A percentile compares a stretch with the other conserved stretches of the same genome.
Evolutionary conservation across 768 basidiomycete genomes (phyloP).

Genomic region (Brasilioporus rufonigricans): DNA sequence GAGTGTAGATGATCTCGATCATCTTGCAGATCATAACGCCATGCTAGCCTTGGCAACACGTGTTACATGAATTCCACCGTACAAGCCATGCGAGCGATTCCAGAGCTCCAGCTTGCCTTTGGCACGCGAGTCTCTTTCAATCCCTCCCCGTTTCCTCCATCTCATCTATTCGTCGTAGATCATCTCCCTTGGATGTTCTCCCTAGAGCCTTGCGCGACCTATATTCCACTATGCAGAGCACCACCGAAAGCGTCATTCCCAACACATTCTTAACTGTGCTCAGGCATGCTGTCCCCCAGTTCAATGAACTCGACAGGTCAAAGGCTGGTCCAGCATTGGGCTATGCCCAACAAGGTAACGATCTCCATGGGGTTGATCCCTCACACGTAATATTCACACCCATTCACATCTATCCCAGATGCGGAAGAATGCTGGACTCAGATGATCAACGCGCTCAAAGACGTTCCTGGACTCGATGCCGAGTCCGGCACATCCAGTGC

Average conservation of each 20-base stretch:
- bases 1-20: constrained; percentile 11
- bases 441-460: constrained; percentile 68
- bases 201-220: constrained; percentile 61
- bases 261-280: constrained; percentile 63
- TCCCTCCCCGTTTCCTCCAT: background rate
- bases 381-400: background rate
- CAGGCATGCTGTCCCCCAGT: constrained; percentile 83
- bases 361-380: background rate
- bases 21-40: background rate
- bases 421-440: constrained; percentile 89
- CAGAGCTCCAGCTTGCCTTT: constrained; percentile 80
- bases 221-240: constrained; percentile 69
- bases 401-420: constrained; percentile 43
- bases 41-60: constrained; percentile 76
- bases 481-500: constrained; percentile 28
- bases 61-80: constrained; percentile 98
- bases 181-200: constrained; percentile 41
- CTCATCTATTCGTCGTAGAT: constrained; percentile 17
- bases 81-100: constrained; percentile 90
- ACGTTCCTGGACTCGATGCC: constrained; percentile 51
- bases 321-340: constrained; percentile 39
- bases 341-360: constrained; percentile 80
- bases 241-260: constrained; percentile 76
- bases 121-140: constrained; percentile 41
- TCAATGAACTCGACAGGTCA: constrained; percentile 67